These are phyloP conservation scores for Aspergillus steynii DNA, from an alignment of 495 filamentous ascomycete species.

Conservation along the genomic window DNA sequence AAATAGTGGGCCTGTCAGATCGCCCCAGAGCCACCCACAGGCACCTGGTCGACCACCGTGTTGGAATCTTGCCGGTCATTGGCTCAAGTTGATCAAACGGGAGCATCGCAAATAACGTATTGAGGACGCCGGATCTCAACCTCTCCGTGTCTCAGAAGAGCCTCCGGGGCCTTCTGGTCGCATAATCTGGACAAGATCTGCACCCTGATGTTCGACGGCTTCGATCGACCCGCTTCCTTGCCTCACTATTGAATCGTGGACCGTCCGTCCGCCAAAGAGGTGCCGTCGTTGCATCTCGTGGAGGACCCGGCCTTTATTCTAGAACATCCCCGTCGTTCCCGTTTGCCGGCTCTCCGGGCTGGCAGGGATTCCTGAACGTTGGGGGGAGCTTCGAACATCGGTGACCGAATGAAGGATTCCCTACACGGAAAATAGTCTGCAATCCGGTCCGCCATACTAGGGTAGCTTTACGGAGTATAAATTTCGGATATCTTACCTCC, in stretches of 20 bases:
- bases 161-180: constrained; percentile 1
- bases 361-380: neutral
- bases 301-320: constrained; percentile 25
- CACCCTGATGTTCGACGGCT: constrained; percentile 8
- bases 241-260: constrained; percentile 24
- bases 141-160: constrained; percentile 15
- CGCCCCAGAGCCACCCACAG: constrained; percentile 14
- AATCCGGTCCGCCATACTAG: neutral
- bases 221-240: constrained; percentile 21
- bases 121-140: constrained; percentile 5
- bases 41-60: constrained; percentile 26
- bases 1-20: constrained; percentile 20
- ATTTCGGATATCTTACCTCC: constrained; percentile 4
- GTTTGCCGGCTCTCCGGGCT: constrained; percentile 7
- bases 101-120: constrained; percentile 10
- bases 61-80: constrained; percentile 18
- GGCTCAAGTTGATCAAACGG: constrained; percentile 11
- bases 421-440: neutral
- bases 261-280: constrained; percentile 24
- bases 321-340: constrained; percentile 22
- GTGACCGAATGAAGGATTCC: constrained; percentile 11
- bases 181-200: constrained; percentile 9
- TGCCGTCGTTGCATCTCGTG: constrained; percentile 23
- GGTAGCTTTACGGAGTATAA: constrained; percentile 14
- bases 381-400: constrained; percentile 7